Evolutionary conservation across 2,329 filamentous ascomycete genomes (phyloP).

Genomic region (Curvularia verruculosa): DNA sequence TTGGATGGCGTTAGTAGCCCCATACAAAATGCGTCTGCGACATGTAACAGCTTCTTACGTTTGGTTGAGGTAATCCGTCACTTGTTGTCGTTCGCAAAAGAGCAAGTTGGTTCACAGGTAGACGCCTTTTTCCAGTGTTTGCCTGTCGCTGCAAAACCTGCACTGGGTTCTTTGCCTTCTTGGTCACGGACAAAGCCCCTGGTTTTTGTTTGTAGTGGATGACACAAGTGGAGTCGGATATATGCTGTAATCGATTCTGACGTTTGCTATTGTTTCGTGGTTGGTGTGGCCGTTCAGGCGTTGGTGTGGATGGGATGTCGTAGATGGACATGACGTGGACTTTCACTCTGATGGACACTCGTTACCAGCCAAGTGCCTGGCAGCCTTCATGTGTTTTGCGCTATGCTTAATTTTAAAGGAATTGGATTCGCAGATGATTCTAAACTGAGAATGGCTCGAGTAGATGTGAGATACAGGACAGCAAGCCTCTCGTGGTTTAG

Average conservation of each 20-base stretch:
- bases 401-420: not conserved
- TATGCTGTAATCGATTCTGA: not conserved
- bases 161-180: not conserved
- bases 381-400: not conserved
- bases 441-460: not conserved
- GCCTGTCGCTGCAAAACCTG: not conserved
- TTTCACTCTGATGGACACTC: not conserved
- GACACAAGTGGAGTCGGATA: not conserved
- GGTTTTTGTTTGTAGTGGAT: not conserved
- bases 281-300: not conserved
- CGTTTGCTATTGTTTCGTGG: not conserved
- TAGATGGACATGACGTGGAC: not conserved
- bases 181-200: not conserved
- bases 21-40: not conserved
- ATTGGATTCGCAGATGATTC: not conserved
- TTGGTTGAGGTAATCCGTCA: conserved; percentile 33
- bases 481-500: not conserved
- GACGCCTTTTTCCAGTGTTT: conserved; percentile 26
- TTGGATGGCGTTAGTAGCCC: conserved; percentile 22
- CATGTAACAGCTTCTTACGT: conserved; percentile 27
- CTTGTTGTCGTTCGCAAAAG: conserved; percentile 37
- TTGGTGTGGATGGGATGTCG: not conserved
- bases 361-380: not conserved
- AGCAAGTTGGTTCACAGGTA: conserved; percentile 36
- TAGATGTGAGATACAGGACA: not conserved